Conservation (phyloP, 495 filamentous ascomycete species). For the Penicillium flavigenum region DNA sequence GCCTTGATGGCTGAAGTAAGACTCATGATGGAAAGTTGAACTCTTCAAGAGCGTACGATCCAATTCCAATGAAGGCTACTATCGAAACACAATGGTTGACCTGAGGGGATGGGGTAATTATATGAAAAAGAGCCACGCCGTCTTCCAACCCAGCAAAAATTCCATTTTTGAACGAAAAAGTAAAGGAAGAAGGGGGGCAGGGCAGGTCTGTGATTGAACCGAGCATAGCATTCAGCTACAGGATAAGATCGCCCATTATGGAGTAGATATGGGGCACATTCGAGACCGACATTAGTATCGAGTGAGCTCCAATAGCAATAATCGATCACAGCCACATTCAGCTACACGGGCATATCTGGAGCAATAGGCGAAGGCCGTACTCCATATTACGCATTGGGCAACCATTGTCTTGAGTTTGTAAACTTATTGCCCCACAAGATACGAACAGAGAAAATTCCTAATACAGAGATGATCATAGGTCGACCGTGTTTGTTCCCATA, state of each 20-base stretch:
- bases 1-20: constrained; percentile 6
- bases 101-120: background rate
- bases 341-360: background rate
- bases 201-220: background rate
- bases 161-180: background rate
- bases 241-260: background rate
- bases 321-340: background rate
- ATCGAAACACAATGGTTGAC: background rate
- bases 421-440: background rate
- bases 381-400: background rate
- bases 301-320: background rate
- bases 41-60: background rate
- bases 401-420: background rate
- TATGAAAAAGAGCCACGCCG: background rate
- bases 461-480: background rate
- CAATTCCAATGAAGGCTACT: background rate
- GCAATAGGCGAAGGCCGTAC: background rate
- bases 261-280: background rate
- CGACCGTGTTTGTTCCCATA: background rate
- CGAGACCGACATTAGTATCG: background rate
- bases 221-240: background rate
- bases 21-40: background rate
- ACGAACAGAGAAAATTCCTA: background rate
- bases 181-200: background rate
- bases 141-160: background rate